These are phyloP conservation scores for Phlegmacium glaucopus DNA, from an alignment of 768 basidiomycete species.

Conservation along the genomic window DNA sequence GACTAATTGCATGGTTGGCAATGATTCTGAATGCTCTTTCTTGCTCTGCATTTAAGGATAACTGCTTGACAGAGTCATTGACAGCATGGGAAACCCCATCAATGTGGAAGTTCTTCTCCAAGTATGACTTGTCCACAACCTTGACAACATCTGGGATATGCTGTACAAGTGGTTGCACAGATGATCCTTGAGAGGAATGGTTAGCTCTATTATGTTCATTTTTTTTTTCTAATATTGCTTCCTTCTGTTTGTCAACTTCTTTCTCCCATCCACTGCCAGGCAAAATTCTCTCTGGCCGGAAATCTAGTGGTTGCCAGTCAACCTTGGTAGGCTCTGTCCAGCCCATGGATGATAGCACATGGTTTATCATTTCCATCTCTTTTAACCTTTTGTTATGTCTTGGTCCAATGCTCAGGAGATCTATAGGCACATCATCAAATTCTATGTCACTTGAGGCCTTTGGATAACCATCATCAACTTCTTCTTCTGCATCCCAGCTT, in stretches of 20 bases:
- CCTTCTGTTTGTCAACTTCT: no score
- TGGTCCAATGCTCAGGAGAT: slow-evolving; percentile 2
- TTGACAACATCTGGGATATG: not conserved
- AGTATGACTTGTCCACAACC: not conserved
- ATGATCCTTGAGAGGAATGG: no score
- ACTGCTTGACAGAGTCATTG: not conserved
- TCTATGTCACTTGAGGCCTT: no score
- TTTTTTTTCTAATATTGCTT: no score
- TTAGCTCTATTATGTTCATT: no score
- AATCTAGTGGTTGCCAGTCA: not conserved
- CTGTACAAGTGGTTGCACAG: no score
- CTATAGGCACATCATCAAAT: not conserved
- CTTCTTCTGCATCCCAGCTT: slow-evolving; percentile 6
- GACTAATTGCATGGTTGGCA: slow-evolving; percentile 14
- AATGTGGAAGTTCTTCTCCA: not conserved
- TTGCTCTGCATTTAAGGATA: slow-evolving; percentile 28
- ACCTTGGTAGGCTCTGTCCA: no score
- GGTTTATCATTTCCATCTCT: not conserved
- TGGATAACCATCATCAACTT: not conserved
- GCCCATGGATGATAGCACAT: no score
- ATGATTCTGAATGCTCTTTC: slow-evolving; percentile 27
- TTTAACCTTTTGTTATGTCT: not conserved
- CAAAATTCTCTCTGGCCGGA: not conserved
- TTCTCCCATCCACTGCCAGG: no score
- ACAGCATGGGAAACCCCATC: not conserved